phyloP scores from a whole-genome alignment of 331 rosid genomes.

The Quercus lobata region DNA sequence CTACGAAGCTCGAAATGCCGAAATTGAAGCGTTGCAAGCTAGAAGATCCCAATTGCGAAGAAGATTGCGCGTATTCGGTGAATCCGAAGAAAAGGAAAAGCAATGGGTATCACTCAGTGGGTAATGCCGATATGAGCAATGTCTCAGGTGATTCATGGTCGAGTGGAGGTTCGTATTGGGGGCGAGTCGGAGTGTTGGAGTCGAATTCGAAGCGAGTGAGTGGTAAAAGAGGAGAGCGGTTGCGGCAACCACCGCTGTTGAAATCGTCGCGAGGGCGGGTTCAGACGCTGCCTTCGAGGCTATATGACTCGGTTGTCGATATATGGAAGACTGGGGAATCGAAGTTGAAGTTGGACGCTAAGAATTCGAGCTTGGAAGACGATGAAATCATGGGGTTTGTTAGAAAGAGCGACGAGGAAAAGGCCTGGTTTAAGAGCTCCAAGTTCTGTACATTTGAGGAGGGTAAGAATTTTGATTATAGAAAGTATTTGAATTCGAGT shows the following conservation, averaged over 20 bases:
- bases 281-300: slow-evolving; percentile 69
- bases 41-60: slow-evolving; percentile 44
- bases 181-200: slow-evolving; percentile 48
- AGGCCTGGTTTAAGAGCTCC: slow-evolving; percentile 20
- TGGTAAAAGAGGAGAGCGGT: slow-evolving; percentile 8
- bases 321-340: slow-evolving; percentile 42
- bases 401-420: slow-evolving; percentile 30
- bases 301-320: slow-evolving; percentile 58
- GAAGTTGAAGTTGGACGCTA: slow-evolving; percentile 28
- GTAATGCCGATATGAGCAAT: slow-evolving; percentile 44
- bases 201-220: slow-evolving; percentile 39
- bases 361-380: slow-evolving; percentile 34
- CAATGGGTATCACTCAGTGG: slow-evolving; percentile 35
- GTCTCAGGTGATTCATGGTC: slow-evolving; percentile 53
- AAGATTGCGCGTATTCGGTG: slow-evolving; percentile 28
- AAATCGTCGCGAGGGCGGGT: slow-evolving; percentile 72
- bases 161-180: slow-evolving; percentile 53
- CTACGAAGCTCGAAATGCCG: slow-evolving; percentile 75
- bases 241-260: slow-evolving; percentile 39
- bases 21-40: slow-evolving; percentile 76
- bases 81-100: slow-evolving; percentile 52
- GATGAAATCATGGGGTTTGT: slow-evolving; percentile 22
- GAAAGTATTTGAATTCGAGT: slow-evolving; percentile 24
- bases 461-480: slow-evolving; percentile 17
- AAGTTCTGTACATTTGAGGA: slow-evolving; percentile 27